A percentile compares a stretch with the other conserved stretches of the same genome.
phyloP scores from a whole-genome alignment of 2,329 filamentous ascomycete species.

The Leptographium radiaticola region DNA sequence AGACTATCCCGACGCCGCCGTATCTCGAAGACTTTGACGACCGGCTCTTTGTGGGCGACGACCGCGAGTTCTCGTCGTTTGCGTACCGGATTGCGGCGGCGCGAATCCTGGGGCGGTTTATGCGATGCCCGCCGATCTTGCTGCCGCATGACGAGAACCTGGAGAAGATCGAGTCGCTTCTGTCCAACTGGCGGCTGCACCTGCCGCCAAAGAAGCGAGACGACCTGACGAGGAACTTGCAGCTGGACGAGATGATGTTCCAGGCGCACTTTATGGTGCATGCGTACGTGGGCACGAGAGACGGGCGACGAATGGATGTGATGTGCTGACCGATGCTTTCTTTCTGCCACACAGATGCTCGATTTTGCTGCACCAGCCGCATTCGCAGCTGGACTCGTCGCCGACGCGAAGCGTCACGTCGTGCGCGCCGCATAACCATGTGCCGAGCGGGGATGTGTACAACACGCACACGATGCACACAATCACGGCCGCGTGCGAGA shows the following conservation, averaged over 20 bases:
- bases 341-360: conserved; percentile 30
- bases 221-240: conserved; percentile 54
- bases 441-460: conserved; percentile 36
- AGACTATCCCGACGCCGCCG: conserved; percentile 45
- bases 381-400: conserved; percentile 58
- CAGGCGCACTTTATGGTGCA: conserved; percentile 72
- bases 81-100: conserved; percentile 73
- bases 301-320: not conserved
- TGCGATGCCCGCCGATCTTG: conserved; percentile 40
- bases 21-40: conserved; percentile 67
- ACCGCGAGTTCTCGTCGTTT: conserved; percentile 67
- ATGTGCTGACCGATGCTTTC: not conserved
- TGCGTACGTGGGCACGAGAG: conserved; percentile 25
- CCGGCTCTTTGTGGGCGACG: conserved; percentile 56
- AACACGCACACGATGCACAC: conserved; percentile 68
- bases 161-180: conserved; percentile 34
- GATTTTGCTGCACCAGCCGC: conserved; percentile 68
- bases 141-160: conserved; percentile 41
- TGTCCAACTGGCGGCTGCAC: conserved; percentile 67
- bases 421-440: conserved; percentile 47
- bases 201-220: conserved; percentile 60
- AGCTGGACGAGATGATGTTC: conserved; percentile 81
- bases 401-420: conserved; percentile 46
- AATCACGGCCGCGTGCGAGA: conserved; percentile 63
- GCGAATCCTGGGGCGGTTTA: conserved; percentile 64